These are phyloP conservation scores for Ascochyta lentis DNA, from an alignment of 2,329 filamentous ascomycete species.

Conservation along the genomic window DNA sequence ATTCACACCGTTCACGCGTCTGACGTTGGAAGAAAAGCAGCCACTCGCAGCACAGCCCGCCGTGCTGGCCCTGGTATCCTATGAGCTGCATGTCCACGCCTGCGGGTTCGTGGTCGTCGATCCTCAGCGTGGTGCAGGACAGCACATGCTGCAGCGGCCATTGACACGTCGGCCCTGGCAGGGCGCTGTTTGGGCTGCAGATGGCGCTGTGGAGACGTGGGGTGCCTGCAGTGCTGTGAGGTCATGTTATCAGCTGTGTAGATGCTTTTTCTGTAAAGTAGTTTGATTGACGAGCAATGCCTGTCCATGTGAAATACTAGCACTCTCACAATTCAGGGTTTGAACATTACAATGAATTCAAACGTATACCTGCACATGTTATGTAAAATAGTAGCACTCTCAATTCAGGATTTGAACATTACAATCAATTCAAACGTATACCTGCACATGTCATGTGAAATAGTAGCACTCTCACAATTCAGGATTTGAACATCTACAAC, in stretches of 20 bases:
- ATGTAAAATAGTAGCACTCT: no score
- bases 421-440: no score
- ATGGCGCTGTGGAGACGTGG: neutral
- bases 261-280: no score
- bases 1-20: slow-evolving; percentile 13
- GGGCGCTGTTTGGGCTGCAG: neutral
- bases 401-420: no score
- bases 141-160: slow-evolving; percentile 48
- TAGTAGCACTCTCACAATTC: no score
- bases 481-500: neutral
- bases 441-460: no score
- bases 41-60: slow-evolving; percentile 24
- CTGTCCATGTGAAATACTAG: no score
- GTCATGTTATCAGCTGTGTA: slow-evolving; percentile 1
- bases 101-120: slow-evolving; percentile 37
- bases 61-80: slow-evolving; percentile 41
- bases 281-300: no score
- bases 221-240: neutral
- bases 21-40: slow-evolving; percentile 19
- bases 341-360: neutral
- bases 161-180: slow-evolving; percentile 32
- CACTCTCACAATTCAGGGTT: no score
- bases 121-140: slow-evolving; percentile 35
- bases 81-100: slow-evolving; percentile 43
- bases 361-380: neutral